Base-by-base conservation (phyloP, 495 filamentous ascomycete genomes). In the Choiromyces venosus region DNA sequence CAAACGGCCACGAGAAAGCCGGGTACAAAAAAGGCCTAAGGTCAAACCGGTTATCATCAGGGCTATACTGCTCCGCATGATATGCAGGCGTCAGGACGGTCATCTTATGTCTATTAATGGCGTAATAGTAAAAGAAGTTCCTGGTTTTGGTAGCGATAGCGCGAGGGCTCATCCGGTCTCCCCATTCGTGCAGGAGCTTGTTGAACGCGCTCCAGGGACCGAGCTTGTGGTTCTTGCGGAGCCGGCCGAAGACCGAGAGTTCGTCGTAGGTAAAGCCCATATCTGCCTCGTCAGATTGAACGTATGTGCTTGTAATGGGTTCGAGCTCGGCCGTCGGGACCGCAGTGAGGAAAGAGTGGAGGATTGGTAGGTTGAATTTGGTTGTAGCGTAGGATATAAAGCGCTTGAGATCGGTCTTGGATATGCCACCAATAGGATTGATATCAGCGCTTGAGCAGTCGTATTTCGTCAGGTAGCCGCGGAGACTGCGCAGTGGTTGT, bases 321-420 rank as follows among this genome's bases (percentile, higher is more conserved):
- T 94, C 91, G 0, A 96, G 86, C 81, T 97, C 93, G 1, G 93
- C 93, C 4, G 92, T 95, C 0, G 93, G 93, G 0, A 86, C 85
- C 4, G 93, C 93, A 21, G 85, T 83, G 35, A 96, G 81, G 84
- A 97, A 97, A 4, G 87, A 86, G 1, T 88, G 76, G 7, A 97
- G 86, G 72, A 91, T 89, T 0, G 92, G 92, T 8, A 97, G 80
- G 35, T 87, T 80, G 81, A 93, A 97, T 19, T 84, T 82, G 33
- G 80, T 80, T 37, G 82, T 71, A 3, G 91, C 88, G 85, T 88
- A 95, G 16, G 83, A 83, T 65, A 94, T 92, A 85, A 96, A 95
- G 6, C 85, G 82, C 79, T 91, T 94, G 4, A 96, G 83, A 75
- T 97, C 94, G 8, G 86, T 86, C 81, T 92, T 93, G 78, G 84